Base-by-base conservation (phyloP, 768 basidiomycete species). In the Amanita exitialis region DNA sequence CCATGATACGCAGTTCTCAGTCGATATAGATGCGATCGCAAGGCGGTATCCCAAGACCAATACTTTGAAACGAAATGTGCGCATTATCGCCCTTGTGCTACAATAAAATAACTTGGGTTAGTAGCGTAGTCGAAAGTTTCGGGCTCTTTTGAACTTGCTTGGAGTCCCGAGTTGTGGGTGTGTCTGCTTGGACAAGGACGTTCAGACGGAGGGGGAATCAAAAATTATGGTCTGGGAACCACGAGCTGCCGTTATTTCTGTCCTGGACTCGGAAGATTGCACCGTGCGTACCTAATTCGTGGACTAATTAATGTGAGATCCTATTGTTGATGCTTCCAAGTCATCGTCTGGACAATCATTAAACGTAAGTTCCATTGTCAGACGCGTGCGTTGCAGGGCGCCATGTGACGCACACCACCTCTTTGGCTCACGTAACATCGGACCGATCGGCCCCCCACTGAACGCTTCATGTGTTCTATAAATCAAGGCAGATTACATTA, bases 151-250 rank as follows among this genome's bases (percentile, higher is more conserved):
- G 32, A 43, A 36, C 7, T 37, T 51, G 16, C 50, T 51, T 23
- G 42, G 43, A 23, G 20, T 44, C 7, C 42, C 41, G 18, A 51
- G 50, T 37, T 51, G 50, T 44, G 50, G 50, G 21, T 21, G 34
- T 35, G 50, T 51, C 20, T 51, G 30, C 16, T 34, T 20, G 28
- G 49, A 51, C 23, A 16, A 41, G 20, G 35, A 44, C 30, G 28
- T 15, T 42, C 41, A 25, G 20, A 12, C 8, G 41, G 42, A 16
- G 15, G 50, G 28, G 15, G 41, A 42, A 36, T 42, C 28, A 32
- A 51, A 44, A 6, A 36, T 51, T 9, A 21, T 49, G 28, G 28
- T 34, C 28, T 49, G 49, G 49, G 16, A 51, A 15, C 41, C 50
- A 44, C 43, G 42, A 41, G 32, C 45, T 35, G 32, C 45, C 35